Conservation (phyloP, 805 yeast species). For the Wickerhamiella brachini region DNA sequence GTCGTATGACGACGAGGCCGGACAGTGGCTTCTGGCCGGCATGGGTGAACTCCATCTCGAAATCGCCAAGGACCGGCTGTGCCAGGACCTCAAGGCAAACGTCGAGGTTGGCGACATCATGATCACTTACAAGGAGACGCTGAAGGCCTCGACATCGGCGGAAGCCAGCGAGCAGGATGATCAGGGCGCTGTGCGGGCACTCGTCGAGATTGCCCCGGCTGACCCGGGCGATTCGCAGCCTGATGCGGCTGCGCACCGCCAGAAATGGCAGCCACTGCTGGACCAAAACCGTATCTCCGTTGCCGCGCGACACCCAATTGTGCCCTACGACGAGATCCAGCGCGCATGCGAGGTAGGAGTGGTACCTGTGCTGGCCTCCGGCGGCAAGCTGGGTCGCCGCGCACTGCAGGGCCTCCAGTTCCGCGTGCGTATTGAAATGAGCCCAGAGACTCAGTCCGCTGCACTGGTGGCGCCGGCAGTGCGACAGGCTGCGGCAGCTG, state of each 20-base stretch:
- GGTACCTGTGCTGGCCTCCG: constrained; percentile 31
- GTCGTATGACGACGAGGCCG: constrained; percentile 62
- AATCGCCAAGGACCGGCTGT: constrained; percentile 63
- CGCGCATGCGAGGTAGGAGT: constrained; percentile 22
- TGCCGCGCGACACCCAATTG: constrained; percentile 15
- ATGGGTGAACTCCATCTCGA: constrained; percentile 97
- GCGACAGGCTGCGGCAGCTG: constrained; percentile 32
- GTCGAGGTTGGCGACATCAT: constrained; percentile 70
- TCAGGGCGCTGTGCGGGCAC: not conserved
- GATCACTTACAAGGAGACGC: constrained; percentile 79
- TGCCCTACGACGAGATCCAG: constrained; percentile 21
- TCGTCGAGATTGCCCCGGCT: not conserved
- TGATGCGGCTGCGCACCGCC: too few relatives aligned
- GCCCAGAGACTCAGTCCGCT: constrained; percentile 33
- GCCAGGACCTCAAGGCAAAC: constrained; percentile 71
- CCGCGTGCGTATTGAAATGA: constrained; percentile 41
- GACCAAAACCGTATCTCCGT: constrained; percentile 5
- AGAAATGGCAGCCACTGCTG: not conserved
- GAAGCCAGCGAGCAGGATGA: not conserved
- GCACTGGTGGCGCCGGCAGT: constrained; percentile 33
- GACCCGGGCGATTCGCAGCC: too few relatives aligned
- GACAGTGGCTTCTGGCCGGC: constrained; percentile 80
- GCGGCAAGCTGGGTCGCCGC: constrained; percentile 29
- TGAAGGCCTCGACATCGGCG: constrained; percentile 14
- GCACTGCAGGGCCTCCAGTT: constrained; percentile 51